These are phyloP conservation scores for Colletotrichum endophyticum DNA, from an alignment of 2,329 filamentous ascomycete genomes.

Conservation along the genomic window DNA sequence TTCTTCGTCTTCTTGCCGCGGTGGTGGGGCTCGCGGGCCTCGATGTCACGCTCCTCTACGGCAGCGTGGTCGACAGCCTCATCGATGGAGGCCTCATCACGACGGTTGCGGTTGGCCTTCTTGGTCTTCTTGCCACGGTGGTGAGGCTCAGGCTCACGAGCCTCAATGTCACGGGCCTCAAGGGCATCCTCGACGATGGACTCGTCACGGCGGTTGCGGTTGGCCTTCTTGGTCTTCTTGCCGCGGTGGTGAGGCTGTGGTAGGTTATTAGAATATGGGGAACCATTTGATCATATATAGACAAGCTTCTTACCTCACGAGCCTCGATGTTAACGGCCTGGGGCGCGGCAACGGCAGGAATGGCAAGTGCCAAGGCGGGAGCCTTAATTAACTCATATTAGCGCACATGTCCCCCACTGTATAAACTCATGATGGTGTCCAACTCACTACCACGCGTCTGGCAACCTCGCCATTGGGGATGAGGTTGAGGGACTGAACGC, in stretches of 20 bases:
- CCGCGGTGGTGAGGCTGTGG: slow-evolving; percentile 18
- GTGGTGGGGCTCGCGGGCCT: slow-evolving; percentile 23
- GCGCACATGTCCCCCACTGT: background rate
- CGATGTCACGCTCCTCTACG: background rate
- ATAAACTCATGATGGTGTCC: background rate
- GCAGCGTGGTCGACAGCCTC: background rate
- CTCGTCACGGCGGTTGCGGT: slow-evolving; percentile 2
- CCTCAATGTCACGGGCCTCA: slow-evolving; percentile 22
- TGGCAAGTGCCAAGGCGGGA: slow-evolving; percentile 18
- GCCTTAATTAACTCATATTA: background rate
- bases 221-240: slow-evolving; percentile 18
- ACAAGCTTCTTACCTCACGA: slow-evolving; percentile 14
- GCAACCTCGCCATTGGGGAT: slow-evolving; percentile 7
- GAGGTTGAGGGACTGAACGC: slow-evolving; percentile 10
- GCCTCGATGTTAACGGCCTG: slow-evolving; percentile 13
- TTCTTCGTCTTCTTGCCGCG: slow-evolving; percentile 15
- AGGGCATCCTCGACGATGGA: background rate
- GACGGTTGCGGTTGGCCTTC: slow-evolving; percentile 14
- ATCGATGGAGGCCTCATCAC: background rate
- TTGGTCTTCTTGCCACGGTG: slow-evolving; percentile 19
- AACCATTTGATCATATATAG: background rate
- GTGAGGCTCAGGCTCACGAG: slow-evolving; percentile 20
- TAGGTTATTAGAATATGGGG: background rate
- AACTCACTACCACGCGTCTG: slow-evolving; percentile 18
- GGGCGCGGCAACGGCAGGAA: slow-evolving; percentile 9